Evolutionary conservation across 257 asterid species (phyloP).

Genomic region (Solanum megistacrolobum): DNA sequence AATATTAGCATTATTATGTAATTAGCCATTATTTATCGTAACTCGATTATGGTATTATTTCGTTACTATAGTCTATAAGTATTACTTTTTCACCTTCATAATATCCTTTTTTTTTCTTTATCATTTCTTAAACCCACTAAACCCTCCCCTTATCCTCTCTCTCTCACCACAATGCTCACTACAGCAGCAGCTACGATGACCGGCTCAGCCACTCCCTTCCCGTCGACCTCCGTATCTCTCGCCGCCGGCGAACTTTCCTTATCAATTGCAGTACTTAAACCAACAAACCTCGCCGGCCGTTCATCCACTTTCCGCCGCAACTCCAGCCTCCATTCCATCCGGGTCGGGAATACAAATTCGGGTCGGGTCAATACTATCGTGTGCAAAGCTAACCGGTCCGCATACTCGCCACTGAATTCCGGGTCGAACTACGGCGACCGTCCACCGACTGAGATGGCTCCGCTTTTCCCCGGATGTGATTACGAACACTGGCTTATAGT

Average conservation of each 20-base stretch:
- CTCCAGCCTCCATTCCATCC: background rate
- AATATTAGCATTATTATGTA: too few relatives aligned
- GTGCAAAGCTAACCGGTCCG: slow-evolving; percentile 62
- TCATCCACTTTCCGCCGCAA: background rate
- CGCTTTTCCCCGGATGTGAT: slow-evolving; percentile 93
- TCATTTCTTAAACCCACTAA: background rate
- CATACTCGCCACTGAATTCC: slow-evolving; percentile 76
- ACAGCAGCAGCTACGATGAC: background rate
- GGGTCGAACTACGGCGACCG: slow-evolving; percentile 79
- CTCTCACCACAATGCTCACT: background rate
- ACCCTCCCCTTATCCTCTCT: background rate
- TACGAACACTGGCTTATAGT: slow-evolving; percentile 97
- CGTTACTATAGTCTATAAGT: background rate
- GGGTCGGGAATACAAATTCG: slow-evolving; percentile 8
- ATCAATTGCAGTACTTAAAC: background rate
- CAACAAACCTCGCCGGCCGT: slow-evolving; percentile 16
- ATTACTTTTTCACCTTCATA: background rate
- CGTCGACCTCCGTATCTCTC: background rate
- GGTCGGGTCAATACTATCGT: slow-evolving; percentile 31
- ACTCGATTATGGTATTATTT: background rate
- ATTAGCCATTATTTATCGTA: rapidly evolving
- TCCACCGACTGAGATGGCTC: slow-evolving; percentile 93
- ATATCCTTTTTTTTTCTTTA: background rate
- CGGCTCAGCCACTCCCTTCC: background rate
- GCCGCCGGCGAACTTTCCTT: background rate